phyloP scores from a whole-genome alignment of 371 early-diverging fungal genomes.

The Actinomortierella ambigua region DNA sequence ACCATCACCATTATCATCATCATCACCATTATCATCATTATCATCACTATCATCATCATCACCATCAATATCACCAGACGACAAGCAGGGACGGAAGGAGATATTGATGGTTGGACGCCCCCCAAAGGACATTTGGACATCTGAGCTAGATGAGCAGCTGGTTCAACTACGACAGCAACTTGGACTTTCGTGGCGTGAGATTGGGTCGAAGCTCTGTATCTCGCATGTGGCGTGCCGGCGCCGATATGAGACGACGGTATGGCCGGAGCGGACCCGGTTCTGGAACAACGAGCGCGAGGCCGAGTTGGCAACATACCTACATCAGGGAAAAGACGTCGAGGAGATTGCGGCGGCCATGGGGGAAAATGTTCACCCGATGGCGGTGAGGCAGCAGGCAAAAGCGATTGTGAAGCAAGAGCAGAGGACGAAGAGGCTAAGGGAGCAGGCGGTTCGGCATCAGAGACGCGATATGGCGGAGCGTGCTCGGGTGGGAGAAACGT shows the following conservation, averaged over 20 bases:
- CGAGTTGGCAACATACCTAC: conserved; percentile 3
- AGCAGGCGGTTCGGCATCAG: neutral
- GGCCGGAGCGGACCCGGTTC: neutral
- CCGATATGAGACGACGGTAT: conserved; percentile 3
- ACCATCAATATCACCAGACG: no score
- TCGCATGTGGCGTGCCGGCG: neutral
- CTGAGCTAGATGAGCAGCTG: conserved; percentile 4
- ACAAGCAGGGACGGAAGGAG: no score
- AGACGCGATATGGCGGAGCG: no score
- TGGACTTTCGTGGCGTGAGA: neutral
- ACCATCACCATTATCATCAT: no score
- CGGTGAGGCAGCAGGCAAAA: neutral
- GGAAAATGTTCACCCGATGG: neutral
- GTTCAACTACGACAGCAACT: neutral
- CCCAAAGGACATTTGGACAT: neutral
- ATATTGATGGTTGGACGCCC: neutral
- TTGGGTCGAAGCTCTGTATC: neutral
- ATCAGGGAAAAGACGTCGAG: neutral
- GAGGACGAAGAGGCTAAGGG: neutral
- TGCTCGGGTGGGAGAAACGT: no score
- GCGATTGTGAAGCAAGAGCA: neutral
- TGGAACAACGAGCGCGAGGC: neutral
- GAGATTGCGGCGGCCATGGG: conserved; percentile 3
- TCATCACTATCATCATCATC: no score
- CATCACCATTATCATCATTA: no score